Percentiles rank a stretch among this genome's conserved stretches.
Conservation (phyloP, 2,329 filamentous ascomycete genomes). For the Phialocephala sp. region DNA sequence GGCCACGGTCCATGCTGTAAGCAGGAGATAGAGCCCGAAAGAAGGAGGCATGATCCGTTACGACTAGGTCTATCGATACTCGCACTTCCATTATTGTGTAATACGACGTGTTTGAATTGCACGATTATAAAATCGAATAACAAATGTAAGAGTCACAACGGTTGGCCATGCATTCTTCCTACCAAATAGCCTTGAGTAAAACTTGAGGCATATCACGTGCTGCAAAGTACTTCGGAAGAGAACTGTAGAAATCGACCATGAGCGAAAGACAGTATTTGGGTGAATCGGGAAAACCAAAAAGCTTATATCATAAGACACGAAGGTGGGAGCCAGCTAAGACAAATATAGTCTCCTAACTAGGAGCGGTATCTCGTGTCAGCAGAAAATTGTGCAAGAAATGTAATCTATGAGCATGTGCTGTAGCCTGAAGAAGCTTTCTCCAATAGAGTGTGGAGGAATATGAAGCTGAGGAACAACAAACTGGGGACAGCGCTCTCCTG, state of each 20-base stretch:
- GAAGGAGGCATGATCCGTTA: constrained; percentile 17
- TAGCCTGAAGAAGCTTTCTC: constrained; percentile 6
- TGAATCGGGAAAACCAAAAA: not conserved
- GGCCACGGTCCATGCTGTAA: constrained; percentile 6
- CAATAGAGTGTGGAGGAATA: not conserved
- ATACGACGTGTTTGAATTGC: not conserved
- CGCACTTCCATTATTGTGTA: constrained; percentile 3
- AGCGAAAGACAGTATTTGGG: not conserved
- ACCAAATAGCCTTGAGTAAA: not conserved
- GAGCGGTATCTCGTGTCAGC: not conserved
- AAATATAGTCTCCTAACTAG: not conserved
- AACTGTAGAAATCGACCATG: not conserved
- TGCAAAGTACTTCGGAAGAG: not conserved
- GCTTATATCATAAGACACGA: not conserved
- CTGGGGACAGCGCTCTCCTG: not conserved
- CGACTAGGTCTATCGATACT: not conserved
- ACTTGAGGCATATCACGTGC: not conserved
- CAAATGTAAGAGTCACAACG: not conserved
- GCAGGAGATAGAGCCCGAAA: not conserved
- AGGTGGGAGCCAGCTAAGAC: not conserved
- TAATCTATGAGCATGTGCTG: not conserved
- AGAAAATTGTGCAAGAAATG: not conserved
- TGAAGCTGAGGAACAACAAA: constrained; percentile 1
- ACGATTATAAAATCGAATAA: not conserved
- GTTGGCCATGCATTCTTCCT: not conserved